Evolutionary conservation across 192 early-diverging fungal species (phyloP).

Genomic region (Lobosporangium transversale): DNA sequence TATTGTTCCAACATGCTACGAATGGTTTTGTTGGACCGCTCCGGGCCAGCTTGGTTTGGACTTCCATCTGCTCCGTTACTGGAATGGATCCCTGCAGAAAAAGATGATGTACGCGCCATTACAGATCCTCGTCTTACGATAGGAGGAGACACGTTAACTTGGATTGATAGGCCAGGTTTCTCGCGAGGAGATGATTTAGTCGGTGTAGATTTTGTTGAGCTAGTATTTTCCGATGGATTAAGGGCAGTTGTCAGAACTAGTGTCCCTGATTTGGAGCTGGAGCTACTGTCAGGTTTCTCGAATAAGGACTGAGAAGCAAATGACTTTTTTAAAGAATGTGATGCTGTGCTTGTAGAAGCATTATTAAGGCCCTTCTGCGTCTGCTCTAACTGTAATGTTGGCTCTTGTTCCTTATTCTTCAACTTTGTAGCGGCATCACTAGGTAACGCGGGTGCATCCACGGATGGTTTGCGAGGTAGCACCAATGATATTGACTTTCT

Average conservation of each 20-base stretch:
- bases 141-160: conserved; percentile 42
- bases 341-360: neutral
- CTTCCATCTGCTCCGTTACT: conserved; percentile 34
- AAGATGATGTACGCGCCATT: conserved; percentile 44
- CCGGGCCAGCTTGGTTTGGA: conserved; percentile 28
- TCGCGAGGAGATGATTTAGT: conserved; percentile 35
- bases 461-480: conserved; percentile 18
- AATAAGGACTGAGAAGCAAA: conserved; percentile 41
- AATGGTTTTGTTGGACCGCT: conserved; percentile 46
- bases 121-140: conserved; percentile 38
- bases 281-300: conserved; percentile 27
- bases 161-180: conserved; percentile 47
- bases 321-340: conserved; percentile 1
- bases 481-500: conserved; percentile 50
- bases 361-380: neutral
- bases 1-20: conserved; percentile 50
- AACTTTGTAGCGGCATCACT: neutral
- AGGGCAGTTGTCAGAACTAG: conserved; percentile 39
- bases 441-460: conserved; percentile 2
- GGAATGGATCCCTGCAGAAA: conserved; percentile 47
- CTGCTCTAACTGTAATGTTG: neutral
- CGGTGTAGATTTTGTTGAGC: conserved; percentile 18
- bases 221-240: conserved; percentile 18
- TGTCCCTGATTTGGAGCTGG: conserved; percentile 22
- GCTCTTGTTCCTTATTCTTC: conserved; percentile 4